Conservation (phyloP, 2,329 filamentous ascomycete species). For the Arthrobotrys iridis region DNA sequence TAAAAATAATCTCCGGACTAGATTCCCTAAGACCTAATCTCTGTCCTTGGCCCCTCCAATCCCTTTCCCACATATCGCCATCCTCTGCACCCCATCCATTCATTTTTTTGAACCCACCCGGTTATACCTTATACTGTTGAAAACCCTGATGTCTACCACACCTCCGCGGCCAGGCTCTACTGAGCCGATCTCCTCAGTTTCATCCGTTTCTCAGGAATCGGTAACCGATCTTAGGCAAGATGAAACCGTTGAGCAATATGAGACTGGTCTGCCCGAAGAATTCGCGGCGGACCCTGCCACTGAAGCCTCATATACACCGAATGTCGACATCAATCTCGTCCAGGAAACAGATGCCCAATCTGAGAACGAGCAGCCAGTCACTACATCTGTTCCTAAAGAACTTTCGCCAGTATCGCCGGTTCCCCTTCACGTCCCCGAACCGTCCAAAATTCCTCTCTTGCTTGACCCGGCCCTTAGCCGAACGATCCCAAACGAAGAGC, state of each 20-base stretch:
- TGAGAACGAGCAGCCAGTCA: slow-evolving; percentile 43
- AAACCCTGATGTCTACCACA: slow-evolving; percentile 48
- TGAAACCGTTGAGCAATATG: slow-evolving; percentile 31
- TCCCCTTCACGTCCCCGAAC: slow-evolving; percentile 74
- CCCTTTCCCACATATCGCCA: background rate
- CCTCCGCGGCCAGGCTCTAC: slow-evolving; percentile 46
- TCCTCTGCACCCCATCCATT: background rate
- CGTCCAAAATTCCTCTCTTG: slow-evolving; percentile 75
- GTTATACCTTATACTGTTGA: slow-evolving; percentile 26
- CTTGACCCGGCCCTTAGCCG: slow-evolving; percentile 74
- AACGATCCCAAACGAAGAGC: slow-evolving; percentile 51
- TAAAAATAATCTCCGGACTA: slow-evolving; percentile 21
- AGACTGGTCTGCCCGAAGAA: background rate
- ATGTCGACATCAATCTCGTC: slow-evolving; percentile 35
- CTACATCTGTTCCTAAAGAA: slow-evolving; percentile 52
- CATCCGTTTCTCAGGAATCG: slow-evolving; percentile 26
- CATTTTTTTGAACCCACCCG: background rate
- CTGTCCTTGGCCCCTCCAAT: background rate
- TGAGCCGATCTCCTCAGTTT: slow-evolving; percentile 48
- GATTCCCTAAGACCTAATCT: slow-evolving; percentile 11
- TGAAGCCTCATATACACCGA: slow-evolving; percentile 38
- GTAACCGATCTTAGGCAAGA: slow-evolving; percentile 12
- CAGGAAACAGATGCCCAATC: slow-evolving; percentile 23
- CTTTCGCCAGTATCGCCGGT: slow-evolving; percentile 74
- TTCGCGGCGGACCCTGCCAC: background rate